Evolutionary conservation across 2,329 filamentous ascomycete species (phyloP), one percentile per base, ranked within the genome.

Genomic region (Lachnellula suecica): DNA sequence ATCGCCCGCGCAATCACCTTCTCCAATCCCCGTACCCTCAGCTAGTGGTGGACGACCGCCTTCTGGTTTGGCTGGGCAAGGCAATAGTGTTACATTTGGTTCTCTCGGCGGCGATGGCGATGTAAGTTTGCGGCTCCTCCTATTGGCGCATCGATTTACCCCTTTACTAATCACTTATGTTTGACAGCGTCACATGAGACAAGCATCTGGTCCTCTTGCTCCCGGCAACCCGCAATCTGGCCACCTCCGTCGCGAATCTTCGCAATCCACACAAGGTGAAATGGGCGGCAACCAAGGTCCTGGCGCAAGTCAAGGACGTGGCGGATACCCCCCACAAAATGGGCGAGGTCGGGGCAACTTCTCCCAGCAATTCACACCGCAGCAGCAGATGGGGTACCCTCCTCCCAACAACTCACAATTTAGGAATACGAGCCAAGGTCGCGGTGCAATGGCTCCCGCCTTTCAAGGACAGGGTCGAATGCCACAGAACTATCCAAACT

Each of bases 21-120:
- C 90, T 38, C 94, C 94, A 4, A 97, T 97, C 63, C 93, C 94
- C 27, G 89, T 93, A 71, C 90, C 91, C 47, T 83, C 87, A 49
- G 85, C 87, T 29, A 89, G 86, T 66, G 94, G 91, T 66, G 90
- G 85, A 50, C 78, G 91, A 65, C 92, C 92, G 62, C 91, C 91
- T 41, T 87, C 90, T 29, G 82, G 82, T 59, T 80, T 91, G 59
- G 79, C 86, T 61, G 85, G 85, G 59, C 84, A 87, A 61, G 82
- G 82, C 49, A 86, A 84, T 66, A 85, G 87, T 70, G 82, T 89
- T 47, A 82, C 77, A 63, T 97, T 96, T 76, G 92, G 92, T 60
- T 92, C 88, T 72, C 86, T 93, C 62, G 84, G 81, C 63, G 85
- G 85, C 65, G 89, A 95, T 68, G 88, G 89, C 70, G 83, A 89